These are phyloP conservation scores for Sarocladium brachiariae DNA, from an alignment of 2,329 filamentous ascomycete species.

Conservation along the genomic window DNA sequence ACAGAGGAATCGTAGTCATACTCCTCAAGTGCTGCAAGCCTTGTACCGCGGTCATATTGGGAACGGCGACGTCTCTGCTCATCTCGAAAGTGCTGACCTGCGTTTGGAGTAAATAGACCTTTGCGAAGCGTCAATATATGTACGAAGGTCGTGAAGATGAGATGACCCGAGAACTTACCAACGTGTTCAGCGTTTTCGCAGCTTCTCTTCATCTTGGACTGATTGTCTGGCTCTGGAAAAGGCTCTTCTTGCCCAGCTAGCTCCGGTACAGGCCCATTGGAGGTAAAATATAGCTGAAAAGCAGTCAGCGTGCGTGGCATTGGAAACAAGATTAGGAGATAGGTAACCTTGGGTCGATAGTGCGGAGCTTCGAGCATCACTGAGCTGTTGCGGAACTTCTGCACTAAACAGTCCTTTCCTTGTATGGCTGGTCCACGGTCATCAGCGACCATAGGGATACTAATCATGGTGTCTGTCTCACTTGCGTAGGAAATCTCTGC, in stretches of 20 bases:
- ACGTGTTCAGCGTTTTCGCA: constrained; percentile 81
- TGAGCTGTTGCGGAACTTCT: constrained; percentile 94
- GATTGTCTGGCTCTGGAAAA: constrained; percentile 77
- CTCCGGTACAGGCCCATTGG: constrained; percentile 39
- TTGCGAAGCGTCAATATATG: not conserved
- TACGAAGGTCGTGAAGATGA: too few species aligned
- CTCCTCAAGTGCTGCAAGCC: constrained; percentile 61
- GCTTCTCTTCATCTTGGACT: constrained; percentile 79
- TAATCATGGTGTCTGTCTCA: constrained; percentile 35
- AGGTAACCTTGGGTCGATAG: constrained; percentile 72
- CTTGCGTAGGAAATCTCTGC: constrained; percentile 95
- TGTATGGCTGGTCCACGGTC: constrained; percentile 61
- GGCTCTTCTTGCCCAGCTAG: constrained; percentile 63
- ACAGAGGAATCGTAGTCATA: constrained; percentile 43
- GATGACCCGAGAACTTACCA: too few species aligned
- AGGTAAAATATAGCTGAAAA: constrained; percentile 44
- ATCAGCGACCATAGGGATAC: not conserved
- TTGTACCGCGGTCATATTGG: constrained; percentile 75
- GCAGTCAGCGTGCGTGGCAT: constrained; percentile 10
- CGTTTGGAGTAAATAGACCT: constrained; percentile 77
- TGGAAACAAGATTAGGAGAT: not conserved
- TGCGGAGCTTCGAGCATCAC: constrained; percentile 83
- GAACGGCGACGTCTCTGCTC: constrained; percentile 71
- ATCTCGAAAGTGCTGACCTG: constrained; percentile 64
- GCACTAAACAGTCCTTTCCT: constrained; percentile 81